Evolutionary conservation across 768 basidiomycete genomes (phyloP).

Genomic region (Tulasnella calospora): DNA sequence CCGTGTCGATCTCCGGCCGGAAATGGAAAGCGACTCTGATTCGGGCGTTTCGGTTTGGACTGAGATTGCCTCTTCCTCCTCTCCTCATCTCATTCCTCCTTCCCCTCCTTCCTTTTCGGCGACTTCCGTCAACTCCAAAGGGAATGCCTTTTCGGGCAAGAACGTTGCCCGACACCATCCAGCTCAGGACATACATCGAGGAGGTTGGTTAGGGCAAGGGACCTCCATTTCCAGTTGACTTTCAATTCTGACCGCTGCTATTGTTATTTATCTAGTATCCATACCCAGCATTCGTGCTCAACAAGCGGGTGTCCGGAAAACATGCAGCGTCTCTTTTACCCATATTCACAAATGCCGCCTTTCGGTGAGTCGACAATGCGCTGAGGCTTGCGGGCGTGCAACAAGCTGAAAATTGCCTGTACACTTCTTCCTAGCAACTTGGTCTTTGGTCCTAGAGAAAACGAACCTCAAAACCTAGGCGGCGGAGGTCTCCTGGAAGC

Average conservation of each 20-base stretch:
- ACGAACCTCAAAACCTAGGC: slow-evolving; percentile 7
- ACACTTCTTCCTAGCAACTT: neutral
- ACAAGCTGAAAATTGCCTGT: neutral
- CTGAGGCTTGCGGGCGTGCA: no score
- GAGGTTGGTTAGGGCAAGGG: neutral
- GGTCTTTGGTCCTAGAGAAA: slow-evolving; percentile 25
- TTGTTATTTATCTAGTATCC: slow-evolving; percentile 26
- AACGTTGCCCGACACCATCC: neutral
- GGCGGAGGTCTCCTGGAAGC: slow-evolving; percentile 26
- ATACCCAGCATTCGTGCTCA: slow-evolving; percentile 30
- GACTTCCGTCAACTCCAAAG: neutral
- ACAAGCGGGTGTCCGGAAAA: slow-evolving; percentile 24
- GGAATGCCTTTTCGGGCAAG: neutral
- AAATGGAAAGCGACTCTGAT: neutral
- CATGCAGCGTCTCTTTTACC: slow-evolving; percentile 25
- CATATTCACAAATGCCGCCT: slow-evolving; percentile 29
- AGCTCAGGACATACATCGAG: neutral
- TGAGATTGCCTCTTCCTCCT: neutral
- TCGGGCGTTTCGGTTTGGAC: neutral
- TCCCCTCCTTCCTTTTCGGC: neutral
- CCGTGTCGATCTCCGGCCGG: neutral
- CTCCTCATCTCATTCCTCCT: neutral
- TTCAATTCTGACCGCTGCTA: neutral
- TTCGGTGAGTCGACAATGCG: slow-evolving; percentile 1
- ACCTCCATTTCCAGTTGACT: neutral